These are phyloP conservation scores for Fusarium nurragi DNA, from an alignment of 2,329 filamentous ascomycete species.

Conservation along the genomic window DNA sequence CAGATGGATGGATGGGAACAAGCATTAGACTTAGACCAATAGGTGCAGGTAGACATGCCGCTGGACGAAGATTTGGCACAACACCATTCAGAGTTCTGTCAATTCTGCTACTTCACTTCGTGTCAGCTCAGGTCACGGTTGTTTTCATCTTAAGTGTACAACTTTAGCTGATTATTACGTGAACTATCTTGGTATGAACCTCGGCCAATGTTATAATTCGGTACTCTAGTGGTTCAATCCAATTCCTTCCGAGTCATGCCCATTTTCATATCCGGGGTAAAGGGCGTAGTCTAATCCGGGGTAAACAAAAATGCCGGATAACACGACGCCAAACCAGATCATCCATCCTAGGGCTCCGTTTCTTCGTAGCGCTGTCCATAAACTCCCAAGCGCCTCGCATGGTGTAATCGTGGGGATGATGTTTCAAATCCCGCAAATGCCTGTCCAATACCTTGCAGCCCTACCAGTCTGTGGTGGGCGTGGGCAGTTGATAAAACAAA, in stretches of 20 bases:
- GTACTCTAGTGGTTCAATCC: constrained; percentile 21
- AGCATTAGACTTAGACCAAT: constrained; percentile 22
- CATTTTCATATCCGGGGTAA: constrained; percentile 29
- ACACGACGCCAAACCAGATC: constrained; percentile 26
- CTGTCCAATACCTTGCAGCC: constrained; percentile 14
- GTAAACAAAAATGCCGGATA: constrained; percentile 27
- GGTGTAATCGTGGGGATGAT: constrained; percentile 21
- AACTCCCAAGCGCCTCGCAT: constrained; percentile 39
- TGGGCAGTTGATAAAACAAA: constrained; percentile 19
- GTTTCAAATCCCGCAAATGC: constrained; percentile 18
- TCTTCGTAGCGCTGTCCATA: constrained; percentile 6
- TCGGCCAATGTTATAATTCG: constrained; percentile 17
- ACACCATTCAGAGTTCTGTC: constrained; percentile 22
- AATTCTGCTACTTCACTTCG: constrained; percentile 30
- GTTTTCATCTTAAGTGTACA: constrained; percentile 34
- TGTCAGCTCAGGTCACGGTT: constrained; percentile 37
- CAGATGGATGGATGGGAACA: neutral
- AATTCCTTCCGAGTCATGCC: constrained; percentile 22
- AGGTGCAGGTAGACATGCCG: constrained; percentile 19
- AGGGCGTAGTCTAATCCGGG: constrained; percentile 20
- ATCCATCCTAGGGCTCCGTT: constrained; percentile 15
- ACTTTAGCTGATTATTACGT: constrained; percentile 22
- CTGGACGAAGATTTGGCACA: constrained; percentile 14
- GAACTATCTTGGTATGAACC: constrained; percentile 7
- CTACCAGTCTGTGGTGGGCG: neutral